phyloP scores from a whole-genome alignment of 768 basidiomycete species.

The Boletus subcaerulescens region DNA sequence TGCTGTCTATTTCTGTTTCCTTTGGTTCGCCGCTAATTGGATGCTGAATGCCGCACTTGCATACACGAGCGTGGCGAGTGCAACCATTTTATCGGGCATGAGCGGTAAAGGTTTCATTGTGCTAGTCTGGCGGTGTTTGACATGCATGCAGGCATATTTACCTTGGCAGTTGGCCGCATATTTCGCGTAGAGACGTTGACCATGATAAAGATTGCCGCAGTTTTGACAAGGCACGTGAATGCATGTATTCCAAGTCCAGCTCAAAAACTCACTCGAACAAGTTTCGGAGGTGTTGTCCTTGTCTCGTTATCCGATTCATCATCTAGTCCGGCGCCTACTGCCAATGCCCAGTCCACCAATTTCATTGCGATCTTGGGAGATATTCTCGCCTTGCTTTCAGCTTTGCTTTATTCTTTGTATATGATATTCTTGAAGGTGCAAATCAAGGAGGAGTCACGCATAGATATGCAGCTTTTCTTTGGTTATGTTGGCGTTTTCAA shows the following conservation, averaged over 20 bases:
- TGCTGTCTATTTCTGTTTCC: slow-evolving; percentile 75
- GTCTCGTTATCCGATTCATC: slow-evolving; percentile 87
- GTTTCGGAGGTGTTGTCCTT: slow-evolving; percentile 78
- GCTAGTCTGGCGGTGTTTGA: not conserved
- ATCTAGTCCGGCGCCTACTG: slow-evolving; percentile 7
- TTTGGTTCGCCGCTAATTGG: slow-evolving; percentile 98
- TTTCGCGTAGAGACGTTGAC: slow-evolving; percentile 81
- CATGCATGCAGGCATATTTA: slow-evolving; percentile 76
- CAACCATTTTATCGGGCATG: slow-evolving; percentile 85
- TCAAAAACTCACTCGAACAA: slow-evolving; percentile 28
- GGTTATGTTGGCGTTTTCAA: slow-evolving; percentile 92
- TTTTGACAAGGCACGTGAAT: slow-evolving; percentile 64
- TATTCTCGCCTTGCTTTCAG: slow-evolving; percentile 78
- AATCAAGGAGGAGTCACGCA: slow-evolving; percentile 74
- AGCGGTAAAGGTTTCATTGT: slow-evolving; percentile 57
- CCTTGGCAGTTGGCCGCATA: slow-evolving; percentile 76
- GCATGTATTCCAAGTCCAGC: not conserved
- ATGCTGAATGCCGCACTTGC: slow-evolving; percentile 76
- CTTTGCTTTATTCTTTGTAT: slow-evolving; percentile 85
- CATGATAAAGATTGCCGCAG: slow-evolving; percentile 69
- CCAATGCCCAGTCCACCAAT: slow-evolving; percentile 15
- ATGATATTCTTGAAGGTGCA: slow-evolving; percentile 86
- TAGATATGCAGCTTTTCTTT: slow-evolving; percentile 94
- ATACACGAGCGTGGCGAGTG: slow-evolving; percentile 91
- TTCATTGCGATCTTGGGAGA: slow-evolving; percentile 60